Evolutionary conservation across 169 alveolate species (phyloP).

Genomic region (Babesia ovata): DNA sequence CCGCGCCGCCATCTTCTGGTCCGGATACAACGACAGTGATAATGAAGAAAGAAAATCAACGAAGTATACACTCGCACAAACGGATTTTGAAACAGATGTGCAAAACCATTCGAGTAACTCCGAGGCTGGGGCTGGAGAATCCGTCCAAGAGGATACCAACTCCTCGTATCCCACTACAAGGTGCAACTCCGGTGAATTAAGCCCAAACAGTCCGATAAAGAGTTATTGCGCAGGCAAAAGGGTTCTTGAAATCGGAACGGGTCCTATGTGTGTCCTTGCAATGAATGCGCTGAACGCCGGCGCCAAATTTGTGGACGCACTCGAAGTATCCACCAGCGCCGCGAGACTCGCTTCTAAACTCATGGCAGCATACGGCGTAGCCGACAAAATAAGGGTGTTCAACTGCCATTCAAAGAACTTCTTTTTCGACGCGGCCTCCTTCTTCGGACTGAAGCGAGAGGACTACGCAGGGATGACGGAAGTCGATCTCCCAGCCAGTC

Average conservation of each 20-base stretch:
- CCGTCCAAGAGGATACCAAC: not conserved
- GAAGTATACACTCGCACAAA: not conserved
- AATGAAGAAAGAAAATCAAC: not conserved
- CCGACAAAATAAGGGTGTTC: constrained; percentile 70
- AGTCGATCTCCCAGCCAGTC: constrained; percentile 39
- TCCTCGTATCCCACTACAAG: not conserved
- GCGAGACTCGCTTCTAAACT: constrained; percentile 77
- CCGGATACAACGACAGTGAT: constrained; percentile 63
- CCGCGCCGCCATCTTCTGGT: constrained; percentile 82
- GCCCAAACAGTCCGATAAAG: constrained; percentile 15
- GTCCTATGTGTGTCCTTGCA: constrained; percentile 83
- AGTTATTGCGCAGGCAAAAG: constrained; percentile 71
- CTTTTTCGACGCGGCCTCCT: constrained; percentile 48
- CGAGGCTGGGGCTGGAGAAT: not conserved
- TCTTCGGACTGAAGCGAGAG: constrained; percentile 13
- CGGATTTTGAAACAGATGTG: not conserved
- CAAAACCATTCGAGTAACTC: not conserved
- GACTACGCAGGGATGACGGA: constrained; percentile 18
- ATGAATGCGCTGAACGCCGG: constrained; percentile 84
- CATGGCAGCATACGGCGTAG: constrained; percentile 79
- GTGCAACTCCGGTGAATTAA: constrained; percentile 3
- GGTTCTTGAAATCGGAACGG: constrained; percentile 83
- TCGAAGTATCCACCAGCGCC: constrained; percentile 80
- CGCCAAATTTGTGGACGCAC: constrained; percentile 83
- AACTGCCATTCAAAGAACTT: constrained; percentile 77